phyloP scores from a whole-genome alignment of 257 asterid genomes.

The Forsythia suspensa region DNA sequence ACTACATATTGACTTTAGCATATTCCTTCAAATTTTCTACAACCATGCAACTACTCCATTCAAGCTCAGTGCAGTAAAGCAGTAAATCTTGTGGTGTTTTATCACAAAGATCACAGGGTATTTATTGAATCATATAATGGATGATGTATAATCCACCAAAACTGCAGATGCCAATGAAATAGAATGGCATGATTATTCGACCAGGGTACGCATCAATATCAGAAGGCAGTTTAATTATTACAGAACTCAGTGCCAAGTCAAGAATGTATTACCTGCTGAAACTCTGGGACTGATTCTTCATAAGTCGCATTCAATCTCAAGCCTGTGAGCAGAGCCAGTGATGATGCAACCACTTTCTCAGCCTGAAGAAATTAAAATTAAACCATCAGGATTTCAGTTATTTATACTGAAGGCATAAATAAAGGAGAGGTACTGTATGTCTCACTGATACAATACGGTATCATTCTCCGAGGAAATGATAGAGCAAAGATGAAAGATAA shows the following conservation, averaged over 20 bases:
- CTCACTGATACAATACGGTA: not conserved
- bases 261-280: slow-evolving; percentile 66
- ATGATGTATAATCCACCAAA: slow-evolving; percentile 19
- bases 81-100: slow-evolving; percentile 3
- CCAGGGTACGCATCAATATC: not conserved
- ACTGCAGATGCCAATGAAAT: slow-evolving; percentile 15
- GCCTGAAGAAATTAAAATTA: slow-evolving; percentile 50
- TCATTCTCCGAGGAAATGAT: slow-evolving; percentile 5
- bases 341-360: slow-evolving; percentile 71
- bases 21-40: not conserved
- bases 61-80: slow-evolving; percentile 15
- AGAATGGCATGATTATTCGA: not conserved
- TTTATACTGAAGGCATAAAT: slow-evolving; percentile 10
- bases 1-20: slow-evolving; percentile 12
- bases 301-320: slow-evolving; percentile 31
- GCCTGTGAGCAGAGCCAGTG: slow-evolving; percentile 60
- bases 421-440: not conserved
- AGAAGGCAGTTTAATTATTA: slow-evolving; percentile 2
- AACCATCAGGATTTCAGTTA: slow-evolving; percentile 26
- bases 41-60: not conserved
- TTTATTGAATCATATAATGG: slow-evolving; percentile 7
- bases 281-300: slow-evolving; percentile 39
- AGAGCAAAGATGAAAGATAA: slow-evolving; percentile 12
- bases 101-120: not conserved
- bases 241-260: slow-evolving; percentile 15